phyloP scores from a whole-genome alignment of 2,329 filamentous ascomycete genomes.

The Pestalotiopsis sp. region DNA sequence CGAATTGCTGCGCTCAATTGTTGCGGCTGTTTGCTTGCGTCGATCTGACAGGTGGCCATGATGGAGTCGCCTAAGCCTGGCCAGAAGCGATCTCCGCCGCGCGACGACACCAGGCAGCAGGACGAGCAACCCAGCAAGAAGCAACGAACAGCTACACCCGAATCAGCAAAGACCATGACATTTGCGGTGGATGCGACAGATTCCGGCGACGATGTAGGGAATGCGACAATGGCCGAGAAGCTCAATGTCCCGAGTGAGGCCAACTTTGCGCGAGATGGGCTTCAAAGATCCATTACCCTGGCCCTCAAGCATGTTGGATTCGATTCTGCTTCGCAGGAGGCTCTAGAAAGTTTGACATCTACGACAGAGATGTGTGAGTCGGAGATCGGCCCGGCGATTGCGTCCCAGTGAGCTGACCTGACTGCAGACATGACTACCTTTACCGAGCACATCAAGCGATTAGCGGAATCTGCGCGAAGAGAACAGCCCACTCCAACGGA shows the following conservation, averaged over 20 bases:
- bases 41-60: background rate
- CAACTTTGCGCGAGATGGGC: constrained; percentile 40
- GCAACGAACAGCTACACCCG: constrained; percentile 24
- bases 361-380: constrained; percentile 60
- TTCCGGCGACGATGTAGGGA: constrained; percentile 5
- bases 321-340: constrained; percentile 53
- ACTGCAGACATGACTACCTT: constrained; percentile 51
- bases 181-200: background rate
- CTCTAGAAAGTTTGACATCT: constrained; percentile 60
- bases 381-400: background rate
- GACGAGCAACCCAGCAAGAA: constrained; percentile 23
- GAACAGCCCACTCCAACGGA: constrained; percentile 57
- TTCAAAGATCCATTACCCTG: constrained; percentile 59
- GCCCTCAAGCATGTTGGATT: constrained; percentile 63
- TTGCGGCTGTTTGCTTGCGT: background rate
- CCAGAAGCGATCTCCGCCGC: constrained; percentile 26
- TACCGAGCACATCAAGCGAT: constrained; percentile 48
- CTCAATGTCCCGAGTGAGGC: constrained; percentile 28
- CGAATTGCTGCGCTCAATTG: background rate
- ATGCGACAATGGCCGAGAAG: constrained; percentile 16
- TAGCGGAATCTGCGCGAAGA: constrained; percentile 53
- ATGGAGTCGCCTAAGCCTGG: constrained; percentile 10
- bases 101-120: constrained; percentile 19
- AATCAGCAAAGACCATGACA: constrained; percentile 16
- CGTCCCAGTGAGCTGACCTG: constrained; percentile 23